These are phyloP conservation scores for Gaertneriomyces sp. DNA, from an alignment of 192 early-diverging fungal species.

Conservation along the genomic window DNA sequence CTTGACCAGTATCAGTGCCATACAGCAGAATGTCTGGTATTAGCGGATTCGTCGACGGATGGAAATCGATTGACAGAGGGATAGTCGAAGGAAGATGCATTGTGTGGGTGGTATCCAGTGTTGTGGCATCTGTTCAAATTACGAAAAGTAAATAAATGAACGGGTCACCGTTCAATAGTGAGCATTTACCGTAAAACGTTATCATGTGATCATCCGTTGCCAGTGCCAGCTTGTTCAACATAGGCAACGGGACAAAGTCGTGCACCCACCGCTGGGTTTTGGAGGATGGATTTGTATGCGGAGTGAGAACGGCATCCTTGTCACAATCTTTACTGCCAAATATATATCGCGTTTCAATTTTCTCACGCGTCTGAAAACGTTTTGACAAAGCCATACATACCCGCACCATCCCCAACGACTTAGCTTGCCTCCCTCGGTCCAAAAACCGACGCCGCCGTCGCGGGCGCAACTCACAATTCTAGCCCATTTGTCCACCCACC, in stretches of 20 bases:
- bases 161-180: neutral
- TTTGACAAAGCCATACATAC: neutral
- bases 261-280: conserved; percentile 40
- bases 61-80: no score
- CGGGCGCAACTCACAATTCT: conserved; percentile 43
- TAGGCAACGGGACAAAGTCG: conserved; percentile 37
- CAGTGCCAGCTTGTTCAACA: conserved; percentile 40
- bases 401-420: no score
- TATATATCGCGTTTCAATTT: no score
- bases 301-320: no score
- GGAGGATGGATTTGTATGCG: no score
- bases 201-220: conserved; percentile 53
- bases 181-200: conserved; percentile 44
- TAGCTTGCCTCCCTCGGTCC: conserved; percentile 46
- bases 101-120: no score
- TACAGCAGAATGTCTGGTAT: conserved; percentile 15
- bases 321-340: no score
- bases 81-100: no score
- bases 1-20: conserved; percentile 47
- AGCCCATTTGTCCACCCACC: conserved; percentile 23
- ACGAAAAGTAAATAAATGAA: no score
- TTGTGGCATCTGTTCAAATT: no score
- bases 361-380: no score
- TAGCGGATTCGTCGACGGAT: no score
- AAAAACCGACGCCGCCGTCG: conserved; percentile 48